A percentile compares a stretch with the other conserved stretches of the same genome.
Conservation (phyloP, 257 asterid genomes). For the Nicotiana obtusifolia region DNA sequence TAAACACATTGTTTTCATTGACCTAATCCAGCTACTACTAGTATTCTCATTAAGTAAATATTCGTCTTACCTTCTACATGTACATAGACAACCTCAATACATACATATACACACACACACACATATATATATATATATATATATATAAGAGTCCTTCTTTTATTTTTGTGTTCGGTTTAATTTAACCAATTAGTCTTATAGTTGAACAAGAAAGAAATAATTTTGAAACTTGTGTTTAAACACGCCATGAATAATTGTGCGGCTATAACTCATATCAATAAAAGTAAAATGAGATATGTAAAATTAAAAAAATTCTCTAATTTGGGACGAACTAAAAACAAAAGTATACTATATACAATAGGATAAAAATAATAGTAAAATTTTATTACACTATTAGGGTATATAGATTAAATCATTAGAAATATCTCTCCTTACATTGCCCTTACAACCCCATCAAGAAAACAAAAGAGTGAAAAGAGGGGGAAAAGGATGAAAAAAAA, state of each 20-base stretch:
- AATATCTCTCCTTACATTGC: background rate
- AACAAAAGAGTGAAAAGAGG: background rate
- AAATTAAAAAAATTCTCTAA: too few species aligned
- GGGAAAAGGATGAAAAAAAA: background rate
- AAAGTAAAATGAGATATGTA: too few species aligned
- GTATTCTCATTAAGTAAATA: background rate
- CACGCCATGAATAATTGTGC: too few species aligned
- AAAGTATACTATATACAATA: too few species aligned
- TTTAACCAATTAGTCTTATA: background rate
- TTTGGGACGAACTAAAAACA: too few species aligned
- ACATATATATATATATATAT: too few species aligned
- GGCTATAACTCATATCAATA: too few species aligned
- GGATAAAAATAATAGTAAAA: too few species aligned
- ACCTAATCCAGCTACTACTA: conserved; percentile 61
- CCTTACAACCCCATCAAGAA: background rate
- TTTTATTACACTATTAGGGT: too few species aligned
- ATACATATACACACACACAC: too few species aligned
- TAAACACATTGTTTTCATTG: conserved; percentile 47
- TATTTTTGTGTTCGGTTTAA: background rate
- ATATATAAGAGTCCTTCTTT: background rate
- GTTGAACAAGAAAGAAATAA: background rate
- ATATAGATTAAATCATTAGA: too few species aligned
- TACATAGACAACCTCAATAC: background rate
- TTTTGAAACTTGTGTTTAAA: too few species aligned
- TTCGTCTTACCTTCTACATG: background rate